Evolutionary conservation across 2,329 filamentous ascomycete species (phyloP), one percentile per base, ranked within the genome.

Genomic region (Laburnicola sp.): DNA sequence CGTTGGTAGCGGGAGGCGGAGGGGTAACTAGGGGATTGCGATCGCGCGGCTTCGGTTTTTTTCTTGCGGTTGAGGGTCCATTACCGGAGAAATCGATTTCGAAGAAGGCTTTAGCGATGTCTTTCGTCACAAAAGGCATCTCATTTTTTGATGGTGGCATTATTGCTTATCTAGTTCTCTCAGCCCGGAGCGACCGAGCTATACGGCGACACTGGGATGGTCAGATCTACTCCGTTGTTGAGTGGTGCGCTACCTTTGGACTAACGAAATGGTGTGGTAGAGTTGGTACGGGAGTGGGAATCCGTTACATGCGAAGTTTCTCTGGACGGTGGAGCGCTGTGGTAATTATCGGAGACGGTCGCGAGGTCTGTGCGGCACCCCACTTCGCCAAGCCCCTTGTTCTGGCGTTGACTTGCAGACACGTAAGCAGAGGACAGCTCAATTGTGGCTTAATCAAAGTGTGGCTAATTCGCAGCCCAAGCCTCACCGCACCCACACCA

Each of bases 401-500:
- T n/a, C n/a, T n/a, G n/a, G n/a, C n/a, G n/a, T n/a, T n/a, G n/a
- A n/a, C n/a, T n/a, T n/a, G n/a, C n/a, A n/a, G n/a, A n/a, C n/a
- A n/a, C n/a, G n/a, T n/a, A n/a, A n/a, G n/a, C n/a, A n/a, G n/a
- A n/a, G n/a, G n/a, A n/a, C n/a, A n/a, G 30, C 30, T n/a, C n/a
- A n/a, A n/a, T n/a, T n/a, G n/a, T n/a, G n/a, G n/a, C n/a, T n/a
- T n/a, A 35, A 35, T 11, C 32, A n/a, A 21, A 43, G 40, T 30
- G 23, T 28, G 25, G 23, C 40, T 43, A 43, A 43, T 30, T 28
- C 25, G 25, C 40, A 21, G 40, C 25, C 38, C 38, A 41, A 27
- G 38, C 38, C 38, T 41, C 38, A 41, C 38, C 25, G 30, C 42
- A 45, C 42, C 42, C 42, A 45, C 42, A 28, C 42, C 42, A 34